Conservation (phyloP, 1,139 yeast species). For the Yamadazyma songkhlaensis region DNA sequence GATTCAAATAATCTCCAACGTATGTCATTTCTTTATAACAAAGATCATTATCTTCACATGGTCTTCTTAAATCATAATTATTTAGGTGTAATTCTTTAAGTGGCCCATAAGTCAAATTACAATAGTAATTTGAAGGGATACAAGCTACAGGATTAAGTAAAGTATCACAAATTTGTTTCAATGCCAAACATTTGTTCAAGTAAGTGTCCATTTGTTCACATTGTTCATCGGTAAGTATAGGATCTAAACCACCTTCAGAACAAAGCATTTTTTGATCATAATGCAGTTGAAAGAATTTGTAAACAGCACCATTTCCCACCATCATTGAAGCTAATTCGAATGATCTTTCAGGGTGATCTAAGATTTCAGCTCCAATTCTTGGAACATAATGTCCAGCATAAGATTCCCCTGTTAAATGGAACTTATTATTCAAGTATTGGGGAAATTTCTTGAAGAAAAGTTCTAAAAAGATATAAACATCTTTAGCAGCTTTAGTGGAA, state of each 20-base stretch:
- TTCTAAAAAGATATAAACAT: conserved; percentile 68
- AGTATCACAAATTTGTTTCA: conserved; percentile 48
- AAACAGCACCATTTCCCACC: conserved; percentile 82
- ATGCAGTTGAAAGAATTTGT: conserved; percentile 58
- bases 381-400: conserved; percentile 86
- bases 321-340: conserved; percentile 64
- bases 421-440: conserved; percentile 47
- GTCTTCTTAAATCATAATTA: conserved; percentile 64
- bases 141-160: conserved; percentile 48
- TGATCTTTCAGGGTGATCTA: conserved; percentile 55
- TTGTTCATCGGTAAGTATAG: conserved; percentile 54
- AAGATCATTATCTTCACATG: conserved; percentile 48
- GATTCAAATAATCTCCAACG: conserved; percentile 58
- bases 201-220: conserved; percentile 51
- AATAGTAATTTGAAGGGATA: conserved; percentile 51
- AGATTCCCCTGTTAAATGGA: conserved; percentile 81
- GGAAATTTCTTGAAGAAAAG: conserved; percentile 70
- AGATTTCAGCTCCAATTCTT: conserved; percentile 65
- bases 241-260: conserved; percentile 66
- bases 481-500: conserved; percentile 69
- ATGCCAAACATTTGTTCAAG: conserved; percentile 55
- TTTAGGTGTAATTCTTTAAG: conserved; percentile 60
- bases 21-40: conserved; percentile 61
- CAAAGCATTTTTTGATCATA: conserved; percentile 78
- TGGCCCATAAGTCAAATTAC: conserved; percentile 44